Evolutionary conservation across 805 yeast genomes (phyloP).

Genomic region (Wickerhamiella dianesei): DNA sequence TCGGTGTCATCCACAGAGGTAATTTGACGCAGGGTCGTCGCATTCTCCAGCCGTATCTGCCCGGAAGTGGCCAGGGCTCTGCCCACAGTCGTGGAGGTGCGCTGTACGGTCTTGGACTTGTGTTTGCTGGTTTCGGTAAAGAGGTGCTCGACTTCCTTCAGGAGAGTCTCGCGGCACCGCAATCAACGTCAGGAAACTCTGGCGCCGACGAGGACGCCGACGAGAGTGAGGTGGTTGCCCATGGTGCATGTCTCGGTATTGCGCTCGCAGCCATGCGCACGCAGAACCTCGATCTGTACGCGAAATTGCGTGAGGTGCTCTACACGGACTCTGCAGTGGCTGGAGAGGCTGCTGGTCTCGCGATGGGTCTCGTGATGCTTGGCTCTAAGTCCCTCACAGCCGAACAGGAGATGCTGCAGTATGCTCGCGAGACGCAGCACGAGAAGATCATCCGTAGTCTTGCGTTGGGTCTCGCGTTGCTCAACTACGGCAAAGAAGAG

Average conservation of each 20-base stretch:
- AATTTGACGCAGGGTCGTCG: conserved; percentile 81
- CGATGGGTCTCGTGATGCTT: conserved; percentile 91
- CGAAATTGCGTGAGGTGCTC: conserved; percentile 67
- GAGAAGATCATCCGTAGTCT: conserved; percentile 91
- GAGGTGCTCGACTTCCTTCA: conserved; percentile 66
- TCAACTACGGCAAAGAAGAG: conserved; percentile 76
- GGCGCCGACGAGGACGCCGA: conserved; percentile 25
- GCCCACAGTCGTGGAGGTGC: conserved; percentile 94
- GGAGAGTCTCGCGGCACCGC: conserved; percentile 40
- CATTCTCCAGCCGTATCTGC: conserved; percentile 79
- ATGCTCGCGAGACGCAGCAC: conserved; percentile 91
- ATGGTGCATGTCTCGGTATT: conserved; percentile 90
- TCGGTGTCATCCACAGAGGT: conserved; percentile 94
- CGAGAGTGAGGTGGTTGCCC: conserved; percentile 74
- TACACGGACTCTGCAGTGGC: conserved; percentile 86
- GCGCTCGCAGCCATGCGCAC: conserved; percentile 97
- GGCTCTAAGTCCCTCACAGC: conserved; percentile 71
- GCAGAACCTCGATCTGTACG: conserved; percentile 57
- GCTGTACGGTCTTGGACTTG: conserved; percentile 79
- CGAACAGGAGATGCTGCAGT: conserved; percentile 65
- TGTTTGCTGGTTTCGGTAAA: conserved; percentile 92
- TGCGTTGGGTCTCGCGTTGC: conserved; percentile 75
- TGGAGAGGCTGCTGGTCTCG: conserved; percentile 91
- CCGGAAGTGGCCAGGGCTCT: conserved; percentile 55
- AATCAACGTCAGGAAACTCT: conserved; percentile 24